Base-by-base conservation (phyloP, 2,329 filamentous ascomycete genomes). In the Aspergillus fijiensis region DNA sequence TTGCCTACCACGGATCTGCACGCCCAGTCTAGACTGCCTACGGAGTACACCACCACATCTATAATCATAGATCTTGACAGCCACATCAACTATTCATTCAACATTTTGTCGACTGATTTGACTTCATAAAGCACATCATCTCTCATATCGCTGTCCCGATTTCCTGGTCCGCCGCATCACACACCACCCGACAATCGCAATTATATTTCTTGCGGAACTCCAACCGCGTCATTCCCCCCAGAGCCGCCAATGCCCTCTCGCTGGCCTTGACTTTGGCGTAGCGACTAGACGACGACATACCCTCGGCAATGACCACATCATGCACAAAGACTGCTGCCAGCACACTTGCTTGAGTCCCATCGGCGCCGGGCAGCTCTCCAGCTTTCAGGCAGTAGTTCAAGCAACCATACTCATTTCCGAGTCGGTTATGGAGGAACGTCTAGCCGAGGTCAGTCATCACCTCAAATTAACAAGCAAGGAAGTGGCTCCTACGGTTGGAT, bases 321-420 rank as follows among this genome's bases (percentile, higher is more conserved):
- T 98, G 94, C 14, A 97, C 83, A 71, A 96, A 81, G 7, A 96
- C 82, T 25, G 86, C 91, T 6, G 89, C 89, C 0, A 91, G 79
- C 5, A 93, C 84, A 52, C 73, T 69, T 47, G 77, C 70, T 56
- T 77, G 62, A 51, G 79, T 65, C 80, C 83, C 74, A 66, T 85
- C 77, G 1, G 75, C 68, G 4, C 62, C 67, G 1, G 77, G 76
- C 45, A 84, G 74, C 51, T 82, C 79, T 39, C 75, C 76, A 1
- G 78, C 73, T 57, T 81, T 77, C 39, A 84, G 61, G 45, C 75
- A 77, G 73, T 84, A 87, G 23, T 86, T 79, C 11, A 69, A 77
- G 73, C 94, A 97, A 29, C 82, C 84, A 61, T 92, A 87, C 11
- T 85, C 81, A 11, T 82, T 80, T 9, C 84, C 80, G 61, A 97